phyloP scores from a whole-genome alignment of 108 stramenopile genomes.

The Tribonema minus region DNA sequence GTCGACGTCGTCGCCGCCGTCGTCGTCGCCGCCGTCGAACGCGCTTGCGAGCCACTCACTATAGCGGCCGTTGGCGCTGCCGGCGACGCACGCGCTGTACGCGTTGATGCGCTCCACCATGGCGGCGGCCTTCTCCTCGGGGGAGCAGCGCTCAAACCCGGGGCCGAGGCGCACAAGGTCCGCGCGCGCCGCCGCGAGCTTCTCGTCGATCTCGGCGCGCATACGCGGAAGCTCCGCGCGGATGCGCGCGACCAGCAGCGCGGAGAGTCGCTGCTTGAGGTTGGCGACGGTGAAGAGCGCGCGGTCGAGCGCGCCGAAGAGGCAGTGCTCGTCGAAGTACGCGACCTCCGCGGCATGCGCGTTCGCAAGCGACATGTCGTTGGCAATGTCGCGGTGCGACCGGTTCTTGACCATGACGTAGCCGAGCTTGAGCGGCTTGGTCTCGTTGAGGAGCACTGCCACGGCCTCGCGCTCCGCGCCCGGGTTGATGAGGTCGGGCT shows the following conservation, averaged over 20 bases:
- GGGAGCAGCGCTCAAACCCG: background rate
- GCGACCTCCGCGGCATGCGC: background rate
- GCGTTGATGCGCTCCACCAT: background rate
- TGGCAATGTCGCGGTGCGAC: slow-evolving; percentile 39
- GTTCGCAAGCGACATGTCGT: background rate
- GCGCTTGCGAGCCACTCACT: too few species aligned
- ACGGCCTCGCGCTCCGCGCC: slow-evolving; percentile 13
- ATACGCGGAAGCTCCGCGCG: background rate
- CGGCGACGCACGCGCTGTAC: background rate
- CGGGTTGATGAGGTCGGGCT: slow-evolving; percentile 68
- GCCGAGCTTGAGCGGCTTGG: slow-evolving; percentile 53
- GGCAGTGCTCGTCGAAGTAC: background rate
- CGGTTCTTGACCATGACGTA: slow-evolving; percentile 54
- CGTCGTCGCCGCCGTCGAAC: too few species aligned
- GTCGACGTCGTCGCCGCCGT: background rate
- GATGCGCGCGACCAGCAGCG: background rate
- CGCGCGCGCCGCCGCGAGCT: background rate
- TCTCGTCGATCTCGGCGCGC: background rate
- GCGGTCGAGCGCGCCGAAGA: background rate
- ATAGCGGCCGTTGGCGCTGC: too few species aligned
- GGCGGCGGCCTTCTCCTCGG: background rate
- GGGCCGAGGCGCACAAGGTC: background rate
- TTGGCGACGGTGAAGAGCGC: background rate
- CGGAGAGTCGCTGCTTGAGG: background rate
- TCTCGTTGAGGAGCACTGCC: slow-evolving; percentile 36